Evolutionary conservation across 305 asterid genomes (phyloP).

Genomic region (Rubia balearica): DNA sequence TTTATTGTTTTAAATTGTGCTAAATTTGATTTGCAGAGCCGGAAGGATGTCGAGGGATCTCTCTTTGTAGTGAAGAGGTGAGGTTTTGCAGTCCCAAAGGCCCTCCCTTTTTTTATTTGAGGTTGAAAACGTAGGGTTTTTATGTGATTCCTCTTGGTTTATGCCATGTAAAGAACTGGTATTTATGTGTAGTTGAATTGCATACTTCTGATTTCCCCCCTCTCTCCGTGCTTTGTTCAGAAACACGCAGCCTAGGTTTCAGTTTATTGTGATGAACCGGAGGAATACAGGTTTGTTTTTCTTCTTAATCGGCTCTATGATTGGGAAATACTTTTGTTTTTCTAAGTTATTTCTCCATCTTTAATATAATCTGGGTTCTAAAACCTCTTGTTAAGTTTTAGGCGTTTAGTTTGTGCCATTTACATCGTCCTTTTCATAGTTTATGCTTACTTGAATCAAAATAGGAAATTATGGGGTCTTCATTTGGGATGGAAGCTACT

Average conservation of each 20-base stretch:
- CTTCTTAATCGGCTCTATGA: background rate
- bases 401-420: background rate
- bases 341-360: background rate
- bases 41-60: constrained; percentile 84
- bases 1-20: background rate
- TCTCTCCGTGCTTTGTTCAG: constrained; percentile 35
- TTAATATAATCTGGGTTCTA: background rate
- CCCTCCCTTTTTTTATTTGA: background rate
- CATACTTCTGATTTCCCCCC: background rate
- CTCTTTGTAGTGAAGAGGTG: constrained; percentile 84
- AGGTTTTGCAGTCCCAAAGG: background rate
- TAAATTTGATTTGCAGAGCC: constrained; percentile 46
- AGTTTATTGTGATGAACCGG: constrained; percentile 85
- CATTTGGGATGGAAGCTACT: background rate
- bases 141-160: background rate
- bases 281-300: constrained; percentile 51
- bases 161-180: background rate
- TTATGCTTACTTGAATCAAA: background rate
- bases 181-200: background rate
- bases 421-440: background rate
- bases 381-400: background rate
- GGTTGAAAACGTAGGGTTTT: constrained; percentile 16
- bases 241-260: constrained; percentile 73
- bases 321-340: background rate
- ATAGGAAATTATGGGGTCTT: background rate